Conservation (phyloP, 441 rosid species). For the Geranium incanum region DNA sequence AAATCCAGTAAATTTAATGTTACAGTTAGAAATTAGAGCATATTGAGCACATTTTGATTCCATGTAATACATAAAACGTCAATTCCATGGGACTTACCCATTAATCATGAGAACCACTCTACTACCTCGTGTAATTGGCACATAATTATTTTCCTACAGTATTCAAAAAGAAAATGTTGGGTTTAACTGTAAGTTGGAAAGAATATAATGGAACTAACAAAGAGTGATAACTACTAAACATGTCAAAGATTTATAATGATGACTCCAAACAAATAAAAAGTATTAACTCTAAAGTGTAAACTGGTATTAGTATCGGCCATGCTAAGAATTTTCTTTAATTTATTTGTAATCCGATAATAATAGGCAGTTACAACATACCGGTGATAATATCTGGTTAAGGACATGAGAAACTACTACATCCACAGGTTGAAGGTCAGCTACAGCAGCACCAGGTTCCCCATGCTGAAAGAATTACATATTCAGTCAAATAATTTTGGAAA, state of each 20-base stretch:
- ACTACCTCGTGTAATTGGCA: slow-evolving; percentile 84
- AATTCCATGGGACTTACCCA: slow-evolving; percentile 50
- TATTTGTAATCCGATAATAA: too few species aligned
- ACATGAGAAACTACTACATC: slow-evolving; percentile 86
- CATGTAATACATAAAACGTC: not conserved
- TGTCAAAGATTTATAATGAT: too few species aligned
- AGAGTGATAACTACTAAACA: too few species aligned
- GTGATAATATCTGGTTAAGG: slow-evolving; percentile 73
- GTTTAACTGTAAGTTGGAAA: not conserved
- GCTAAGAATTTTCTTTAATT: too few species aligned
- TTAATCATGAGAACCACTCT: slow-evolving; percentile 93
- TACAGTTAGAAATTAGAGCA: not conserved
- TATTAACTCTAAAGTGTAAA: too few species aligned
- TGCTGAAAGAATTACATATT: slow-evolving; percentile 43
- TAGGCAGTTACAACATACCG: slow-evolving; percentile 36
- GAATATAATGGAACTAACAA: not conserved
- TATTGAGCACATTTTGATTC: not conserved
- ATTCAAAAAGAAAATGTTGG: slow-evolving; percentile 15
- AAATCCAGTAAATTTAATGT: not conserved
- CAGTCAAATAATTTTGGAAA: slow-evolving; percentile 18
- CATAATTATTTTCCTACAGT: slow-evolving; percentile 89
- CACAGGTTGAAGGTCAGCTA: slow-evolving; percentile 86
- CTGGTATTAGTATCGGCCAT: too few species aligned
- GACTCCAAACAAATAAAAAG: too few species aligned
- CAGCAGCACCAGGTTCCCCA: slow-evolving; percentile 97